These are phyloP conservation scores for Podosphaera fusca DNA, from an alignment of 2,329 filamentous ascomycete genomes.

Conservation along the genomic window DNA sequence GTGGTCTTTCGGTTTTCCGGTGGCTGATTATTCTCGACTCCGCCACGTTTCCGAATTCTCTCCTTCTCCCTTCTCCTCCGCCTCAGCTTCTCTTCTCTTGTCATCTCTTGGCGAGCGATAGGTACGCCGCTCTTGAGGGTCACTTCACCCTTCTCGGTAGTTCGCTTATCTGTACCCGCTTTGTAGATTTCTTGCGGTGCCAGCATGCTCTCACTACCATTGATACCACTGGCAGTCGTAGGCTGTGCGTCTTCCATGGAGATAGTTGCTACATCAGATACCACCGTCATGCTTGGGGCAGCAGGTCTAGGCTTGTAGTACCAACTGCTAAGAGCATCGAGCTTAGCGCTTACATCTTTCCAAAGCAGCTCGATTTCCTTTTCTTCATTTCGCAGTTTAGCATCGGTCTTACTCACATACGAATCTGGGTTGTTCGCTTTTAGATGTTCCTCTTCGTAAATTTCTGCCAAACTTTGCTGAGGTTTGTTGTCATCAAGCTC, in stretches of 20 bases:
- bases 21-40: constrained; percentile 23
- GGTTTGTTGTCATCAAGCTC: constrained; percentile 70
- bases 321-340: constrained; percentile 81
- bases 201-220: constrained; percentile 46
- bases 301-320: constrained; percentile 83
- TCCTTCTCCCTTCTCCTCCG: constrained; percentile 66
- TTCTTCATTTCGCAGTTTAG: constrained; percentile 64
- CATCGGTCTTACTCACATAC: constrained; percentile 61
- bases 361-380: constrained; percentile 63
- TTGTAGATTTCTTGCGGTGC: constrained; percentile 90
- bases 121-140: constrained; percentile 57
- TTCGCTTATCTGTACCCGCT: constrained; percentile 38
- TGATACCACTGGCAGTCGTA: constrained; percentile 51
- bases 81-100: constrained; percentile 60
- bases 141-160: constrained; percentile 42
- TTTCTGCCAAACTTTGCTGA: constrained; percentile 68
- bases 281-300: constrained; percentile 61
- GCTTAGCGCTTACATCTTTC: constrained; percentile 54
- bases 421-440: constrained; percentile 52
- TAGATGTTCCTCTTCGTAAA: constrained; percentile 85
- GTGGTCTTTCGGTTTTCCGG: constrained; percentile 34
- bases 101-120: constrained; percentile 66
- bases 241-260: constrained; percentile 91
- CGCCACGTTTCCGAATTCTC: constrained; percentile 47
- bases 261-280: constrained; percentile 76